These are phyloP conservation scores for Lepiota venenata DNA, from an alignment of 768 basidiomycete species.

Conservation along the genomic window DNA sequence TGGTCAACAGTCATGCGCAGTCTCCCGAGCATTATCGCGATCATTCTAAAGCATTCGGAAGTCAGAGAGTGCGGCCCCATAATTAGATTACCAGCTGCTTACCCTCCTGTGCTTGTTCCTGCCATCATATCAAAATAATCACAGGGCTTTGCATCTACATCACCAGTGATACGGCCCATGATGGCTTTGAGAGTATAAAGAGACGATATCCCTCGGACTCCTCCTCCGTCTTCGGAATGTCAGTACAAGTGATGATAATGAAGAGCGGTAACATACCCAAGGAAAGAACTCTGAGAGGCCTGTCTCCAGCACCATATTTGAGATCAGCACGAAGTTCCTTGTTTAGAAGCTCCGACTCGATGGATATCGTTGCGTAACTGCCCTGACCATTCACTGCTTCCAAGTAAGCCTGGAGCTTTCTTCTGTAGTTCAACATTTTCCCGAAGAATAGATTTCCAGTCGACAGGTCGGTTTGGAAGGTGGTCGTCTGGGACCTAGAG, in stretches of 20 bases:
- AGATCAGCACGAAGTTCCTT: slow-evolving; percentile 24
- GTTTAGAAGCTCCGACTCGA: slow-evolving; percentile 21
- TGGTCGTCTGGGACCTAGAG: slow-evolving; percentile 5
- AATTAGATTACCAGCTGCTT: neutral
- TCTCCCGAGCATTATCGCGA: slow-evolving; percentile 35
- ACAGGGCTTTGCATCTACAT: slow-evolving; percentile 22
- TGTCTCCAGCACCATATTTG: slow-evolving; percentile 15
- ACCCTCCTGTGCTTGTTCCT: slow-evolving; percentile 34
- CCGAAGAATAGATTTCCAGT: slow-evolving; percentile 14
- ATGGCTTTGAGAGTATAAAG: slow-evolving; percentile 27
- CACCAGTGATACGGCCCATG: slow-evolving; percentile 22
- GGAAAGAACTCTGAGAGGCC: slow-evolving; percentile 25
- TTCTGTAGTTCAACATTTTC: slow-evolving; percentile 17
- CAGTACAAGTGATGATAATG: no score
- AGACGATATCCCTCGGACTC: slow-evolving; percentile 30
- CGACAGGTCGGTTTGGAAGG: slow-evolving; percentile 9
- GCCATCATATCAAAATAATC: slow-evolving; percentile 34
- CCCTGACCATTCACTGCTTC: slow-evolving; percentile 16
- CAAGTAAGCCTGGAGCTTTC: slow-evolving; percentile 18
- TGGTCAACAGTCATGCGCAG: slow-evolving; percentile 32
- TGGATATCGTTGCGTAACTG: slow-evolving; percentile 19
- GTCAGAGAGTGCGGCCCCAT: neutral
- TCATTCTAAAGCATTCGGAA: slow-evolving; percentile 18
- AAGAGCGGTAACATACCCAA: slow-evolving; percentile 2
- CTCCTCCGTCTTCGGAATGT: slow-evolving; percentile 27